Base-by-base conservation (phyloP, 75 land plant genomes). In the Pinus taeda region DNA sequence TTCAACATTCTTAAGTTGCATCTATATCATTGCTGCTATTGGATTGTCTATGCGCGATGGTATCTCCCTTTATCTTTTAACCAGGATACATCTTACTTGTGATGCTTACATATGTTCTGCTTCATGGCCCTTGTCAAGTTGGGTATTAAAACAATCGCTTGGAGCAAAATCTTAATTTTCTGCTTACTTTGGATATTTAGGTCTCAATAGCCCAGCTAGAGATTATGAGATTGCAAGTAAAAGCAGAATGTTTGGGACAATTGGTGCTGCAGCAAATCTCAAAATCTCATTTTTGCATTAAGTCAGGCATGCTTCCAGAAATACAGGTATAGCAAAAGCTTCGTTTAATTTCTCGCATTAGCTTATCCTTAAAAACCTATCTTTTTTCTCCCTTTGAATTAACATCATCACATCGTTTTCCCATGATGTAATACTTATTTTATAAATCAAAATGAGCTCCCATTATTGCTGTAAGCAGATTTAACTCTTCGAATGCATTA, bases 141-240 rank as follows among this genome's bases (percentile, higher is more conserved):
- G 3, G n/a, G n/a, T 59, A 4, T 4, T 17, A 17, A 59, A 59
- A 59, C 2, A 59, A 59, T 45, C 8, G 17, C 5, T 59, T 15
- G 5, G 17, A 17, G 0, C 60, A 4, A 3, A 17, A 15, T 59
- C 1, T 20, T 0, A 17, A 4, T 59, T 17, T 20, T 59, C n/a
- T 18, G 5, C 60, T 18, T 7, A 15, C 3, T 59, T 1, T 17
- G 5, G 5, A 59, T 59, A 59, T 17, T 2, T 20, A 59, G n/a
- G 2, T 15, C n/a, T 4, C n/a, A 18, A 17, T 59, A 59, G 20
- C 2, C 17, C 1, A n/a, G 33, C 84, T 2, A 81, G 92, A 30
- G 92, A 93, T 67, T 93, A 93, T 57, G 69, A 73, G 63, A 79
- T 89, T 59, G 83, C 76, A 42, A 75, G 15, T 0, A 49, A 60